Evolutionary conservation across 2,329 filamentous ascomycete genomes (phyloP).

Genomic region (Phoma sp.): DNA sequence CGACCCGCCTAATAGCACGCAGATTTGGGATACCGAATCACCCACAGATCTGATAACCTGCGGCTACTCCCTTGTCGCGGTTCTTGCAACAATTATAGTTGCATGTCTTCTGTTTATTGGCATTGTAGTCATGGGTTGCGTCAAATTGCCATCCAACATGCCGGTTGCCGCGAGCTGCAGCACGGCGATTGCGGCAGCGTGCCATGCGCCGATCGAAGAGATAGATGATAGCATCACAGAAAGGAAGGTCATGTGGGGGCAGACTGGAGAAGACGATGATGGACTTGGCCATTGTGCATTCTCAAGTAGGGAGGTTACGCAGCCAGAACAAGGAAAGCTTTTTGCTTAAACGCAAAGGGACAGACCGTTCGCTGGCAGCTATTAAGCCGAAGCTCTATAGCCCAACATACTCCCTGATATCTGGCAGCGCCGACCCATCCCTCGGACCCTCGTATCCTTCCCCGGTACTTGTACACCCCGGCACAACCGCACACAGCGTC

Average conservation of each 20-base stretch:
- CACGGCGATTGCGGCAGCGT: constrained; percentile 25
- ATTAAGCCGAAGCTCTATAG: too few species aligned
- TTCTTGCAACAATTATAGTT: constrained; percentile 14
- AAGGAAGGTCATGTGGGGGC: constrained; percentile 19
- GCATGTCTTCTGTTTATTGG: constrained; percentile 7
- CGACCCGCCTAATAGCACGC: background rate
- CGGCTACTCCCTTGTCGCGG: constrained; percentile 25
- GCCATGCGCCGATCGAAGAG: constrained; percentile 10
- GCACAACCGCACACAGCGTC: too few species aligned
- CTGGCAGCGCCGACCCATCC: too few species aligned
- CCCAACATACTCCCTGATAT: too few species aligned
- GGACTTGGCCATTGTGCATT: constrained; percentile 17
- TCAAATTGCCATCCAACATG: constrained; percentile 75
- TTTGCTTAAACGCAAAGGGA: background rate
- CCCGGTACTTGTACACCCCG: too few species aligned
- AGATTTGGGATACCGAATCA: background rate
- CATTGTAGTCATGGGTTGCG: constrained; percentile 65
- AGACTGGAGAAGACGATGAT: constrained; percentile 4
- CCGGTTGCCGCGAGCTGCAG: constrained; percentile 79
- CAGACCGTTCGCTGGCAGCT: too few species aligned
- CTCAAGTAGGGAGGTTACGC: background rate
- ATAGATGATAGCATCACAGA: constrained; percentile 2
- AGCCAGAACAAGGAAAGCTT: background rate
- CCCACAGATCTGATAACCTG: background rate
- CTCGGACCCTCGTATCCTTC: too few species aligned